Base-by-base conservation (phyloP, 1,284 basidiomycete species). In the Ceratobasidium sp. region DNA sequence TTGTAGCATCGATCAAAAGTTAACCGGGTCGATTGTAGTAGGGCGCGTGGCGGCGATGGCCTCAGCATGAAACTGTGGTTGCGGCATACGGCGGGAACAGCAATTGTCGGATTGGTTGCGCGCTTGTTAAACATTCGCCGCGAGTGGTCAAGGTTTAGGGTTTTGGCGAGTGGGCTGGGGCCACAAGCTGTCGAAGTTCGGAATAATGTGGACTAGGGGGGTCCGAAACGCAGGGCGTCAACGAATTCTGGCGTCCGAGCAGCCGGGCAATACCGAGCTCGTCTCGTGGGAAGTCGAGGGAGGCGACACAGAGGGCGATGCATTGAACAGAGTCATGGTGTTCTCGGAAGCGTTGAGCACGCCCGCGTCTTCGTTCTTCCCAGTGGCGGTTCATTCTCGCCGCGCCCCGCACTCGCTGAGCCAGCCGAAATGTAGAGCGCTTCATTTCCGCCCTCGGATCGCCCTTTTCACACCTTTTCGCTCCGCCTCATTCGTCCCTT, bases 231-330 rank as follows among this genome's bases (percentile, higher is more conserved):
- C 41, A 56, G 68, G 19, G 49, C 53, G 24, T 8, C 5, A 1
- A 13, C 34, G 16, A 54, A 71, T n/a, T 2, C 34, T 46, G 9
- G 66, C n/a, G 37, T 58, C 66, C 16, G 19, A 6, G 24, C 59
- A 71, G n/a, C 48, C 66, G 34, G 59, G 39, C 0, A 71, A 54
- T 1, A 54, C 66, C 1, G 66, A 54, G 24, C 54, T 58, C 5
- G 66, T 71, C 66, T 71, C 54, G 66, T 71, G 66, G 66, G 54
- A 13, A 37, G n/a, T 48, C 22, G 66, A 58, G 16, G 51, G 43
- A 6, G 66, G 59, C 9, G 66, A 54, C 5, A 54, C 59, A 22
- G 59, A 71, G 24, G 66, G 66, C 37, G 66, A 59, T 1, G 54
- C 66, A 43, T 71, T 54, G 11, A 54, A 59, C 39, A n/a, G n/a